These are phyloP conservation scores for Rhodotorula kratochvilovae DNA, from an alignment of 768 basidiomycete species.

Conservation along the genomic window DNA sequence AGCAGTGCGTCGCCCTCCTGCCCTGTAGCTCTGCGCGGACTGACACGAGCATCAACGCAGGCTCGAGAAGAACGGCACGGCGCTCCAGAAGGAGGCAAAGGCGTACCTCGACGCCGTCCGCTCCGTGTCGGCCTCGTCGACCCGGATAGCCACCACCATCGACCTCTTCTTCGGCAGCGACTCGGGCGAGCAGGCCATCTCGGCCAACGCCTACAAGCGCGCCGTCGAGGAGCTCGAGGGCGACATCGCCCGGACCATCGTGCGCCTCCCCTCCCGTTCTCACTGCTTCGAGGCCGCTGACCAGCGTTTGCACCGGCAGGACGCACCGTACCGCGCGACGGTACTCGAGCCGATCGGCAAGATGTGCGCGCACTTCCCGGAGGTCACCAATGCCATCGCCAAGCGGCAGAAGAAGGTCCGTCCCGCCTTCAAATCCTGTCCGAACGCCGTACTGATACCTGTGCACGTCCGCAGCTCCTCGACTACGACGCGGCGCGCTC, in stretches of 20 bases:
- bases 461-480: slow-evolving; percentile 62
- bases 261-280: slow-evolving; percentile 48
- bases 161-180: slow-evolving; percentile 74
- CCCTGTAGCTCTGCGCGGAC: too few species aligned
- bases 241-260: slow-evolving; percentile 76
- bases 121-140: slow-evolving; percentile 54
- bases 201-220: slow-evolving; percentile 90
- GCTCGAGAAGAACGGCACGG: slow-evolving; percentile 92
- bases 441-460: too few species aligned
- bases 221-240: slow-evolving; percentile 90
- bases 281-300: not conserved
- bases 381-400: slow-evolving; percentile 84
- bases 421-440: too few species aligned
- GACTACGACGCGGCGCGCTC: slow-evolving; percentile 93
- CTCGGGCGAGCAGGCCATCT: slow-evolving; percentile 84
- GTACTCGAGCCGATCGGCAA: slow-evolving; percentile 93
- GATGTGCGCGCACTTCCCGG: slow-evolving; percentile 90
- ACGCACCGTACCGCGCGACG: slow-evolving; percentile 87
- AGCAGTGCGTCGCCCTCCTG: slow-evolving; percentile 58
- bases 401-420: slow-evolving; percentile 94
- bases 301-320: slow-evolving; percentile 52
- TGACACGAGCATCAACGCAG: slow-evolving; percentile 50
- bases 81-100: slow-evolving; percentile 91
- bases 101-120: slow-evolving; percentile 90
- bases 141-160: slow-evolving; percentile 55